Evolutionary conservation across 495 filamentous ascomycete genomes (phyloP).

Genomic region (Evernia prunastri): DNA sequence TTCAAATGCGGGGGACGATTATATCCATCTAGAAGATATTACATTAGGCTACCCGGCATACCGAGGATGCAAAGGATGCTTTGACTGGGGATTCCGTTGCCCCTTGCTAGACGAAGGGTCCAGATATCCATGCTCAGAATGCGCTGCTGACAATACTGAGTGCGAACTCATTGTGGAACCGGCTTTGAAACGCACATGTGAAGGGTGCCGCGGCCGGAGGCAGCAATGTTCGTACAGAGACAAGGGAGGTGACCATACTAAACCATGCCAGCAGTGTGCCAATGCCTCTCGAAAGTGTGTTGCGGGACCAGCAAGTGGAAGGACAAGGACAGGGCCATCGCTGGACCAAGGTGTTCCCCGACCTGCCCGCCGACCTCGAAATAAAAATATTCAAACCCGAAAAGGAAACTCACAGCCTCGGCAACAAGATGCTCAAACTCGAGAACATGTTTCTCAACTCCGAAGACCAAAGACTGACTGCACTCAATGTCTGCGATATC

Average conservation of each 20-base stretch:
- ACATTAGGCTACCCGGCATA: slow-evolving; percentile 24
- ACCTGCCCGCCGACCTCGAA: not conserved
- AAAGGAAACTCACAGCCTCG: not conserved
- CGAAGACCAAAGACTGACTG: slow-evolving; percentile 4
- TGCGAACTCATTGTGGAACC: slow-evolving; percentile 24
- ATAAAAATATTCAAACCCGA: not conserved
- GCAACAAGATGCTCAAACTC: not conserved
- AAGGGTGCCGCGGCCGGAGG: slow-evolving; percentile 15
- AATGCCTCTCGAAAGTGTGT: slow-evolving; percentile 19
- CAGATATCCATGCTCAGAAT: slow-evolving; percentile 22
- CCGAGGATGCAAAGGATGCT: slow-evolving; percentile 24
- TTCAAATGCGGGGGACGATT: slow-evolving; percentile 4
- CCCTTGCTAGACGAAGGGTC: slow-evolving; percentile 23
- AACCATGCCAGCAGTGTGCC: slow-evolving; percentile 19
- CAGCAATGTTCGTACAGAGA: slow-evolving; percentile 22
- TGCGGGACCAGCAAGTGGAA: slow-evolving; percentile 22
- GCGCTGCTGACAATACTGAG: slow-evolving; percentile 18
- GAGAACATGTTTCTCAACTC: not conserved
- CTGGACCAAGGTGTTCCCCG: slow-evolving; percentile 15
- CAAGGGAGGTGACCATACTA: slow-evolving; percentile 10
- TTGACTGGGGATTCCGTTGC: slow-evolving; percentile 18
- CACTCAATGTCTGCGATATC: slow-evolving; percentile 15
- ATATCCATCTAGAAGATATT: slow-evolving; percentile 17
- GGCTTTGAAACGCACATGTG: slow-evolving; percentile 17
- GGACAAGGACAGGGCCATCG: slow-evolving; percentile 24